Base-by-base conservation (phyloP, 176 grass and related monocot genomes). In the Rhynchospora tenuis region DNA sequence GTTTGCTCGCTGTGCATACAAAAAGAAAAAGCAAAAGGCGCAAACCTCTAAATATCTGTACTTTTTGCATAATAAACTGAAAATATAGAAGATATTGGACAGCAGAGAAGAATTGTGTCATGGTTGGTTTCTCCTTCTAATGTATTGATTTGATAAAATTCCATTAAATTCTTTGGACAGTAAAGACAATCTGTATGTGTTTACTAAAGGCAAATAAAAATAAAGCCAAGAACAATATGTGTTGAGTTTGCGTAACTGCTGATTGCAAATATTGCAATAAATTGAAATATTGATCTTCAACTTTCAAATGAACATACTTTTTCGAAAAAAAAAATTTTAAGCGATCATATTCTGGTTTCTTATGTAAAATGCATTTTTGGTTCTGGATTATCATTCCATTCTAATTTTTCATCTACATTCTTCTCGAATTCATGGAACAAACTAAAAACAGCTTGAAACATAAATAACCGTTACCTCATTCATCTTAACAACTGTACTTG, bases 401-500 rank as follows among this genome's bases (percentile, higher is more conserved):
- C 14, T 54, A 28, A 76, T 76, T 47, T 24, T 55, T 16, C 48
- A 55, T 16, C 50, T 16, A 75, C 73, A 31, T 3, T 55, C 26
- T 54, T 31, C 3, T 9, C 16, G 5, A 76, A 76, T 55, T 76
- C 48, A 76, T 55, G 48, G 78, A 45, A 5, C 19, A 63, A 81
- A 24, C 12, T 62, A 45, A 81, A 63, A 62, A 12, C 10, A 46
- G 59, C 42, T 81, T 23, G 17, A 58, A 24, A 43, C 58, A 22
- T n/a, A 33, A 45, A 59, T 26, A 71, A 71, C 38, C 78, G 10
- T 80, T 55, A 43, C 78, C 54, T 44, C 1, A 20, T 60, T 81
- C 78, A 44, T 22, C 78, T 60, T 43, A 63, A 43, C 56, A 81
- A 26, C 31, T 63, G 63, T 60, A 81, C 55, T 76, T 76, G 73